Evolutionary conservation across 495 filamentous ascomycete species (phyloP).

Genomic region (Parathielavia appendiculata): DNA sequence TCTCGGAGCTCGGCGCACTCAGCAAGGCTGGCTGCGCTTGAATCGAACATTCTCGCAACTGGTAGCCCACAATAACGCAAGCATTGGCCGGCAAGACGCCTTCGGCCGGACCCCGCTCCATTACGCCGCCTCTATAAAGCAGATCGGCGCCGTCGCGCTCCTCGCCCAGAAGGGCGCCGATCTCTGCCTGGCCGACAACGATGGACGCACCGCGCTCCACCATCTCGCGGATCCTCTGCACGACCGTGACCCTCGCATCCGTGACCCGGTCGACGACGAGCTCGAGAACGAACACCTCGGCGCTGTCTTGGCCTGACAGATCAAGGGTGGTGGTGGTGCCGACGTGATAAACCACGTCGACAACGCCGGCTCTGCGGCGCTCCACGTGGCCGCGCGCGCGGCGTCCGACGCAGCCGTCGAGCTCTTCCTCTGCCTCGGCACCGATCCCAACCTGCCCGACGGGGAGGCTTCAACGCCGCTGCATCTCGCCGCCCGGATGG

Average conservation of each 20-base stretch:
- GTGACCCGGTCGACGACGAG: not conserved
- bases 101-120: slow-evolving; percentile 5
- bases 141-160: not conserved
- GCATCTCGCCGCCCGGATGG: not conserved
- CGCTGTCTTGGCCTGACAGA: not conserved
- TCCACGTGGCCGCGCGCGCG: not conserved
- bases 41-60: not conserved
- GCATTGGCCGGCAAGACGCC: not conserved
- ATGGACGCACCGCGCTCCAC: not conserved
- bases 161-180: not conserved
- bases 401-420: slow-evolving; percentile 2
- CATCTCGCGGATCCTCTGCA: not conserved
- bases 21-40: not conserved
- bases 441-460: slow-evolving; percentile 3
- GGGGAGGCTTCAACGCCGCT: not conserved
- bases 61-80: not conserved
- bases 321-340: not conserved
- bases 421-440: slow-evolving; percentile 1
- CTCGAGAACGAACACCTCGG: not conserved
- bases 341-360: not conserved
- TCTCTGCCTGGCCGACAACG: not conserved
- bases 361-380: not conserved
- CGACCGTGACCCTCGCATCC: not conserved
- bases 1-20: not conserved
- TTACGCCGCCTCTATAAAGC: slow-evolving; percentile 1